phyloP scores from a whole-genome alignment of 2,329 filamentous ascomycete species.

The Talaromyces piceae region DNA sequence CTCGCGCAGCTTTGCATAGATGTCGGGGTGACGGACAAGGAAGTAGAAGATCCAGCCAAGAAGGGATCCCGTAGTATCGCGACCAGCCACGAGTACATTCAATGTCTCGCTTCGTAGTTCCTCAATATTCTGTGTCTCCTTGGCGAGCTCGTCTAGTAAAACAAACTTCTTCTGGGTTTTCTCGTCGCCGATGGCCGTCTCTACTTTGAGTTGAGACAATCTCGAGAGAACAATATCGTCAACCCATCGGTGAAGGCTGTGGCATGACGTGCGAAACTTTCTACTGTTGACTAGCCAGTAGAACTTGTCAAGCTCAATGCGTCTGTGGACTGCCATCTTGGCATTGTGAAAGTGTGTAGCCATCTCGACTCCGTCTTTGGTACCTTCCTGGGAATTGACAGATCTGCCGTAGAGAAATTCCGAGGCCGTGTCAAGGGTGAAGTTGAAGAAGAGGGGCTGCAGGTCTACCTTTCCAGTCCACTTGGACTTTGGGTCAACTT shows the following conservation, averaged over 20 bases:
- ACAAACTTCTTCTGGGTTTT: conserved; percentile 39
- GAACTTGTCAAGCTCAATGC: conserved; percentile 22
- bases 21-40: conserved; percentile 20
- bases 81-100: conserved; percentile 31
- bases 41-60: conserved; percentile 27
- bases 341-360: conserved; percentile 26
- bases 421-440: conserved; percentile 61
- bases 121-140: conserved; percentile 38
- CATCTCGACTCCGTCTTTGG: conserved; percentile 5
- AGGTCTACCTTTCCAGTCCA: conserved; percentile 50
- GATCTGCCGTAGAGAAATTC: conserved; percentile 60
- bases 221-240: conserved; percentile 13
- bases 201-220: conserved; percentile 11
- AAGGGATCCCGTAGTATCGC: conserved; percentile 32
- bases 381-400: conserved; percentile 35
- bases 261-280: conserved; percentile 10
- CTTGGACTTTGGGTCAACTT: conserved; percentile 32
- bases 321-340: conserved; percentile 20
- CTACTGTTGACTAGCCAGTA: conserved; percentile 10
- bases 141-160: conserved; percentile 52
- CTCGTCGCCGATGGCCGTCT: conserved; percentile 9
- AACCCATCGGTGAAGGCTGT: conserved; percentile 13
- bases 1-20: conserved; percentile 18
- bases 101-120: conserved; percentile 43
- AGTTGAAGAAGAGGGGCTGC: conserved; percentile 55